phyloP scores from a whole-genome alignment of 306 rosid genomes.

The Lathyrus sativus region DNA sequence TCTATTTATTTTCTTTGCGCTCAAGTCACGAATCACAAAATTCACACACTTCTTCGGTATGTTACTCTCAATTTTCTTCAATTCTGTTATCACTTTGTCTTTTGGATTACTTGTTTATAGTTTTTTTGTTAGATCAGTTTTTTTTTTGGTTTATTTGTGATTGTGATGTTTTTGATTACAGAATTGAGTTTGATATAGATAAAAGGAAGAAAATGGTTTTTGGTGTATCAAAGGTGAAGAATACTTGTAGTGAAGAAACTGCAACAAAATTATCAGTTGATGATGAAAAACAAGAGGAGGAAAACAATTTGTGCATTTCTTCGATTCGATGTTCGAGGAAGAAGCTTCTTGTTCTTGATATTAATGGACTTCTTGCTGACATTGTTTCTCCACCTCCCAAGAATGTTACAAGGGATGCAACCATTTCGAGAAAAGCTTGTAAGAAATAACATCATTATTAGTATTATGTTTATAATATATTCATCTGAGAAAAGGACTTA shows the following conservation, averaged over 20 bases:
- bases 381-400: slow-evolving; percentile 69
- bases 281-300: slow-evolving; percentile 7
- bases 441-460: slow-evolving; percentile 24
- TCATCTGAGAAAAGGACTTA: neutral
- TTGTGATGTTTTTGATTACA: neutral
- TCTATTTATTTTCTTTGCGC: neutral
- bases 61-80: neutral
- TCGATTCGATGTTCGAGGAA: slow-evolving; percentile 41
- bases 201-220: neutral
- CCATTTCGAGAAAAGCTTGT: slow-evolving; percentile 57
- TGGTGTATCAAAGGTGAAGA: neutral
- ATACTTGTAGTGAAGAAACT: neutral
- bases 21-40: neutral
- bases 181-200: neutral
- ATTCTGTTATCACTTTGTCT: too few species aligned
- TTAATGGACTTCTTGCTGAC: slow-evolving; percentile 82
- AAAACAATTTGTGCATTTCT: slow-evolving; percentile 38
- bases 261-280: slow-evolving; percentile 2
- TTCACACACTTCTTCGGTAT: neutral
- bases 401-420: slow-evolving; percentile 52
- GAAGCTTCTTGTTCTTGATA: slow-evolving; percentile 79
- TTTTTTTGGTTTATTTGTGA: neutral
- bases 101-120: too few species aligned
- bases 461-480: neutral
- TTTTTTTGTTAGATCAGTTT: too few species aligned